A percentile compares a stretch with the other conserved stretches of the same genome.
Conservation (phyloP, 257 asterid species). For the Salvia splendens region DNA sequence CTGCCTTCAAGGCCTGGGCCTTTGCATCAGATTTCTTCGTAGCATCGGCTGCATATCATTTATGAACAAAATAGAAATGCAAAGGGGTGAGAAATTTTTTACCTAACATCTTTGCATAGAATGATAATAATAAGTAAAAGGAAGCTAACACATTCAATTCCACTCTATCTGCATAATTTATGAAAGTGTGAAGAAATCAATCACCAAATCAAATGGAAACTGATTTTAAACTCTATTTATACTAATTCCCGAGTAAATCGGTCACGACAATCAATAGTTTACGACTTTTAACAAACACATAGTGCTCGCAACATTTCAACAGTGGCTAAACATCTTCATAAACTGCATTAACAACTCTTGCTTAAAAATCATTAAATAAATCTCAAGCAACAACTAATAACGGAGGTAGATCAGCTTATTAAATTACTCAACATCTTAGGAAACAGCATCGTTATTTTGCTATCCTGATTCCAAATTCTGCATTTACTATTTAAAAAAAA, state of each 20-base stretch:
- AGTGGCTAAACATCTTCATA: not conserved
- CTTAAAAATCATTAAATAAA: not conserved
- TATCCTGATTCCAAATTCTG: not conserved
- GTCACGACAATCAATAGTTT: not conserved
- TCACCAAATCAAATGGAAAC: too few relatives aligned
- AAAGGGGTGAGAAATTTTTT: too few relatives aligned
- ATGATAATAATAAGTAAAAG: too few relatives aligned
- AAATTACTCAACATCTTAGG: not conserved
- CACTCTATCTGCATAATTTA: too few relatives aligned
- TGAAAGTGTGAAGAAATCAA: too few relatives aligned
- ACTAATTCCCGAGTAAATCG: not conserved
- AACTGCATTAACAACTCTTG: not conserved
- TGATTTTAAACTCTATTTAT: not conserved
- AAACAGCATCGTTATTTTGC: not conserved
- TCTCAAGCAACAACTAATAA: not conserved
- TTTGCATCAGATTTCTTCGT: constrained; percentile 49
- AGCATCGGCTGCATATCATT: constrained; percentile 32
- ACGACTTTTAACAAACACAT: not conserved
- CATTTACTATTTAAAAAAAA: not conserved
- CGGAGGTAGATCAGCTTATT: not conserved
- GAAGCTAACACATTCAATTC: too few relatives aligned
- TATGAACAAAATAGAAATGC: not conserved
- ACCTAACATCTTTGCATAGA: too few relatives aligned
- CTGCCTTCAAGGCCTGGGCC: constrained; percentile 54
- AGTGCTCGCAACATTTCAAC: not conserved